Evolutionary conservation across 108 stramenopile genomes (phyloP), one percentile per base, ranked within the genome.

Genomic region (Skeletonema potamos): DNA sequence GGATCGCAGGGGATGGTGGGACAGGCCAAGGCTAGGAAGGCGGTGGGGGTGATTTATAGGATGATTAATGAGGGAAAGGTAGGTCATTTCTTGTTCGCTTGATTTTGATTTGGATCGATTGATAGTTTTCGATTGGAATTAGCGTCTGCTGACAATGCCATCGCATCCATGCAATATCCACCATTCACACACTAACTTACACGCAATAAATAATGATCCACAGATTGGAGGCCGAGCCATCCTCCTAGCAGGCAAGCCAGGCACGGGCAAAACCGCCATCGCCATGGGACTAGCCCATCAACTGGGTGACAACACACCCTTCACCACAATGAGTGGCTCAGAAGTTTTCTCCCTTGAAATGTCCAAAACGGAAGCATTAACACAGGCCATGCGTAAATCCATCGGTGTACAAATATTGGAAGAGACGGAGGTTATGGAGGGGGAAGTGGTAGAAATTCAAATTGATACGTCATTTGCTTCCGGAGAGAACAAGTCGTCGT

Each of bases 381-480:
- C 99, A n/a, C 99, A 99, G 76, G 97, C 99, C 4, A 91, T 99
- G 70, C 92, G 99, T 22, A 77, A 87, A 54, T 83, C 86, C 41
- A 97, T 97, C 83, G 97, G 97, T 29, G 91, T 97, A 13, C 86
- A 88, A 46, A 99, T 99, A 77, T 87, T 97, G 81, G 98, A 99
- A 87, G 99, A 99, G 67, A 97, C 96, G 34, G 99, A 99, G 77
- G 89, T 99, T 22, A 97, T 99, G 81, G 97, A 99, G 83, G 99
- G 99, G 27, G 99, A 99, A 86, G 97, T 98, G n/a, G 99, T 99
- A 58, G 99, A 99, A 73, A 96, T 98, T 61, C 97, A 99, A 85
- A 89, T 97, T 46, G 96, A 97, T 74, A 82, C 85, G 3, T 34
- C 66, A 5, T 70, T 76, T 29, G 70, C 51, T 13, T 46, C 56